A percentile compares a stretch with the other conserved stretches of the same genome.
phyloP scores from a whole-genome alignment of 2,329 filamentous ascomycete genomes.

The Venturia carpophila region DNA sequence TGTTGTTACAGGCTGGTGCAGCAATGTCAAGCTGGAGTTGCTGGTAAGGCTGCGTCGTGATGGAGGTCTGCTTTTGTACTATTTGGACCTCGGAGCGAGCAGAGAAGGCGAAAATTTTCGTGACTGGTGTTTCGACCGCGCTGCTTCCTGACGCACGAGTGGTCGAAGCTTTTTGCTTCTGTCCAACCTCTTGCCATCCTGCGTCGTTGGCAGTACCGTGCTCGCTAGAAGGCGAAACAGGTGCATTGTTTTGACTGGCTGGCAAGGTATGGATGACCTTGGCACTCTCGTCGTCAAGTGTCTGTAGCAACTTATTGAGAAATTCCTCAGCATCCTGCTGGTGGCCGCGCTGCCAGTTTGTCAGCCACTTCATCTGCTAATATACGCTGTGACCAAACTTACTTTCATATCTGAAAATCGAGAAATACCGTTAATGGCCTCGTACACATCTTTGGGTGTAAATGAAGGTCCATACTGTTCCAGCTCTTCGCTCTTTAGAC shows the following conservation, averaged over 20 bases:
- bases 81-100: conserved; percentile 83
- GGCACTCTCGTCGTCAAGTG: conserved; percentile 85
- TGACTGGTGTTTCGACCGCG: conserved; percentile 70
- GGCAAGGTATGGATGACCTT: conserved; percentile 56
- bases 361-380: conserved; percentile 19
- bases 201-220: conserved; percentile 39
- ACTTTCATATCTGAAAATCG: conserved; percentile 90
- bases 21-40: conserved; percentile 93
- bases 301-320: conserved; percentile 83
- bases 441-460: conserved; percentile 89
- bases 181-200: conserved; percentile 92
- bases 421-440: conserved; percentile 77
- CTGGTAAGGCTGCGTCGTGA: conserved; percentile 89
- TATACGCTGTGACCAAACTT: conserved; percentile 33
- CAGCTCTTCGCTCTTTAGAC: conserved; percentile 72
- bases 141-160: conserved; percentile 77
- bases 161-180: conserved; percentile 77
- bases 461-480: conserved; percentile 89
- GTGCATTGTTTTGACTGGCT: conserved; percentile 23
- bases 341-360: conserved; percentile 62
- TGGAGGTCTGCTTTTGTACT: conserved; percentile 78
- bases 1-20: conserved; percentile 76
- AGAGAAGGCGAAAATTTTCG: conserved; percentile 89
- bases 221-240: conserved; percentile 40
- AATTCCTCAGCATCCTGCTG: conserved; percentile 99